phyloP scores from a whole-genome alignment of 176 grass and related monocot species.

The Areca catechu region DNA sequence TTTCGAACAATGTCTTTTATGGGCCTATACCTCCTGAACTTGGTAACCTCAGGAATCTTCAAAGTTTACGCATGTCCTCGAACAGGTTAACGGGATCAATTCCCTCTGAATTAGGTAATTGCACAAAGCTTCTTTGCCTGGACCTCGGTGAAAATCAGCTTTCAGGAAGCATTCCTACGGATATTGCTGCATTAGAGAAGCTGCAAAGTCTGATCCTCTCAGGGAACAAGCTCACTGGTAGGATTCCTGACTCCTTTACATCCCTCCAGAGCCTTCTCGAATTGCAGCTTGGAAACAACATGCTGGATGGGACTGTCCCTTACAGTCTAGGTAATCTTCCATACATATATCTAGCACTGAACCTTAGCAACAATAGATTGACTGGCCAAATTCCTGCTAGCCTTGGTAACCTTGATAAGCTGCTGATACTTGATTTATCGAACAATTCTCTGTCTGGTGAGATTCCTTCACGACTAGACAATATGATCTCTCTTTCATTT shows the following conservation, averaged over 20 bases:
- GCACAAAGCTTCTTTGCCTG: slow-evolving; percentile 20
- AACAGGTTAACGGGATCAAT: slow-evolving; percentile 39
- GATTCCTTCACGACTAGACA: slow-evolving; percentile 31
- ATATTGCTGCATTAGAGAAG: slow-evolving; percentile 20
- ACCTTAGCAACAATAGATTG: slow-evolving; percentile 44
- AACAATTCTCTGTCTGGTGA: slow-evolving; percentile 33
- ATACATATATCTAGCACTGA: slow-evolving; percentile 38
- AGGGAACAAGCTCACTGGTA: slow-evolving; percentile 32
- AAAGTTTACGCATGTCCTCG: slow-evolving; percentile 26
- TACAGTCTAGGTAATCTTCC: slow-evolving; percentile 43
- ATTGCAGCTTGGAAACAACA: slow-evolving; percentile 46
- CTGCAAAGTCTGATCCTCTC: slow-evolving; percentile 40
- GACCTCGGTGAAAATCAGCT: slow-evolving; percentile 41
- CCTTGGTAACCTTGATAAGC: slow-evolving; percentile 40
- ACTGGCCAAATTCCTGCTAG: slow-evolving; percentile 35
- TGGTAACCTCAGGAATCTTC: slow-evolving; percentile 24
- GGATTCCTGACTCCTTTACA: slow-evolving; percentile 43
- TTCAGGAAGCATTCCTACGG: slow-evolving; percentile 38
- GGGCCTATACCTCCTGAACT: slow-evolving; percentile 46
- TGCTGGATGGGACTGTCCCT: slow-evolving; percentile 40
- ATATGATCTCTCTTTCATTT: slow-evolving; percentile 40
- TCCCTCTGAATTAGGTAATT: slow-evolving; percentile 28
- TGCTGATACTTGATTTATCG: slow-evolving; percentile 52
- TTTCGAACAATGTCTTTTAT: slow-evolving; percentile 34
- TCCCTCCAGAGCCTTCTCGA: slow-evolving; percentile 30